Percentiles rank a stretch among this genome's conserved stretches.
These are phyloP conservation scores for Boehmeria nivea DNA, from an alignment of 306 rosid genomes.

Conservation along the genomic window DNA sequence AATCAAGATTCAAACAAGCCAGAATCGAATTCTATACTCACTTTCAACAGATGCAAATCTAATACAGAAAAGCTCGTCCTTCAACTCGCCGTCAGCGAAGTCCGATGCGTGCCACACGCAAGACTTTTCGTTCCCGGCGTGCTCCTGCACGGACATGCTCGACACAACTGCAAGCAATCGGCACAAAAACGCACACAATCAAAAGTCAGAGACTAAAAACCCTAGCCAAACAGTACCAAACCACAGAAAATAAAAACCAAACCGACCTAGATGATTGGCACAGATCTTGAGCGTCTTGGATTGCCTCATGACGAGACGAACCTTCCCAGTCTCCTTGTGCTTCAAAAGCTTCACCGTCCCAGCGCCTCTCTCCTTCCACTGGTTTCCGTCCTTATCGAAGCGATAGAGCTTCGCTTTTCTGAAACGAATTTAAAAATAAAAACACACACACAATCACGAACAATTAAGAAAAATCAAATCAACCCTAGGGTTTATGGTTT, in stretches of 20 bases:
- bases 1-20: neutral
- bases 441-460: neutral
- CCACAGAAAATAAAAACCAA: neutral
- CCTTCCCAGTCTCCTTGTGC: constrained; percentile 62
- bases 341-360: constrained; percentile 74
- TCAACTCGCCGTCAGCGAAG: constrained; percentile 92
- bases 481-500: neutral
- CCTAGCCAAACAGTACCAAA: neutral
- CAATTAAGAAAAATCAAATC: neutral
- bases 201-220: neutral
- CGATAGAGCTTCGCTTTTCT: constrained; percentile 94
- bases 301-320: constrained; percentile 83
- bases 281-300: constrained; percentile 91
- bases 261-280: constrained; percentile 78
- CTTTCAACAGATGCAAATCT: constrained; percentile 91
- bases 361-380: constrained; percentile 91
- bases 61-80: constrained; percentile 93
- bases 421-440: constrained; percentile 5
- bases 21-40: constrained; percentile 28
- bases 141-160: constrained; percentile 79
- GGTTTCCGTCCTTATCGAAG: constrained; percentile 80
- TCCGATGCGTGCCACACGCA: constrained; percentile 98
- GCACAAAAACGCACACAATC: neutral
- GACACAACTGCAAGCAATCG: constrained; percentile 44
- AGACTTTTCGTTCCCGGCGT: constrained; percentile 91